A percentile compares a stretch with the other conserved stretches of the same genome.
phyloP scores from a whole-genome alignment of 1,284 basidiomycete species.

The Boletus nobilissimus region DNA sequence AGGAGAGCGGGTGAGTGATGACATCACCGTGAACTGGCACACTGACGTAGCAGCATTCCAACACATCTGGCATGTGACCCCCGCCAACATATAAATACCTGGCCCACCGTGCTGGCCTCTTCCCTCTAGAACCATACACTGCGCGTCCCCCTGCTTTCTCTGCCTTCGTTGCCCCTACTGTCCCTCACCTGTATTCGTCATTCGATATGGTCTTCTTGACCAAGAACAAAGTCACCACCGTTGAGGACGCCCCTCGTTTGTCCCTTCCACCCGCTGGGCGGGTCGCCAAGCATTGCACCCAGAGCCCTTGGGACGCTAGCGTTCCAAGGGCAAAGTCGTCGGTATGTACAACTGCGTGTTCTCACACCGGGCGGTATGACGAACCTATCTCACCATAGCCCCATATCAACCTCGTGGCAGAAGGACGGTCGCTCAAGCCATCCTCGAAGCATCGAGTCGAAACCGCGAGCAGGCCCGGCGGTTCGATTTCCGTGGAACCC shows the following conservation, averaged over 20 bases:
- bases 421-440: not conserved
- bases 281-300: slow-evolving; percentile 1
- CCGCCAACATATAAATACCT: not conserved
- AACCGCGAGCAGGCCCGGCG: too few species aligned
- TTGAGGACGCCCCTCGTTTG: slow-evolving; percentile 22
- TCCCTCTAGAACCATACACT: not conserved
- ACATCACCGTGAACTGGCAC: not conserved
- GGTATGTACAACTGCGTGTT: not conserved
- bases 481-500: too few species aligned
- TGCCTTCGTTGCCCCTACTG: not conserved
- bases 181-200: not conserved
- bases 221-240: slow-evolving; percentile 23
- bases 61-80: not conserved
- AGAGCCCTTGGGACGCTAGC: slow-evolving; percentile 5
- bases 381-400: slow-evolving; percentile 4
- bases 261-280: slow-evolving; percentile 2
- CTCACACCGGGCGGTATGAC: not conserved
- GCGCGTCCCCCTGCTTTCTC: not conserved
- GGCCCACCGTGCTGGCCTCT: not conserved
- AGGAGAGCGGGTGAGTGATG: not conserved
- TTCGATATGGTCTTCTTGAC: not conserved
- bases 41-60: not conserved
- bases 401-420: slow-evolving; percentile 14
- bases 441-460: slow-evolving; percentile 1
- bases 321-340: slow-evolving; percentile 23